Conservation (phyloP, 768 basidiomycete genomes). For the Pholiota molesta region DNA sequence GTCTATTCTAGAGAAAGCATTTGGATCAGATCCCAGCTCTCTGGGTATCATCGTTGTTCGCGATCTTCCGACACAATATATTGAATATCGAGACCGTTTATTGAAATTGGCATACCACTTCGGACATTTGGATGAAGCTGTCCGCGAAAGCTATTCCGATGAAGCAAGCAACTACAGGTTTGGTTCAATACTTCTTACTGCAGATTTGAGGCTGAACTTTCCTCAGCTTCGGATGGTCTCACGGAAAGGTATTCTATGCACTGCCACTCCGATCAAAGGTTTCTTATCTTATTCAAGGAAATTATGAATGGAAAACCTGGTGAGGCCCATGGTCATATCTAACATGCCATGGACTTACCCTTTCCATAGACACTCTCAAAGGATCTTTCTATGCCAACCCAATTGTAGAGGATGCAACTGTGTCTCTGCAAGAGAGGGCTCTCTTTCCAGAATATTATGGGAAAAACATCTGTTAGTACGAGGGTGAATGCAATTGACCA, state of each 20-base stretch:
- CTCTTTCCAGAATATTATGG: constrained; percentile 86
- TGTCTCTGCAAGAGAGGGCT: constrained; percentile 53
- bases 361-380: constrained; percentile 70
- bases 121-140: constrained; percentile 64
- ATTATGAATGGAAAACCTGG: constrained; percentile 95
- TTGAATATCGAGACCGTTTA: constrained; percentile 64
- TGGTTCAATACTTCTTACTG: constrained; percentile 17
- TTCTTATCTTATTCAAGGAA: constrained; percentile 53
- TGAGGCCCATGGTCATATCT: constrained; percentile 22
- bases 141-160: constrained; percentile 77
- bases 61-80: constrained; percentile 76
- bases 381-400: constrained; percentile 96
- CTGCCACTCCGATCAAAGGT: not conserved
- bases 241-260: constrained; percentile 70
- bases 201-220: not conserved
- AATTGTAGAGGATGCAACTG: constrained; percentile 64
- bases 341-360: not conserved
- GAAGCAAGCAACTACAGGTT: constrained; percentile 76
- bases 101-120: constrained; percentile 79
- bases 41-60: constrained; percentile 82
- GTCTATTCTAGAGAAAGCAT: constrained; percentile 63
- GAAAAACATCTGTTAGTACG: constrained; percentile 77
- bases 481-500: not conserved
- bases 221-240: constrained; percentile 94
- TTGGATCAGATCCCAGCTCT: constrained; percentile 76